phyloP scores from a whole-genome alignment of 2,329 filamentous ascomycete species.

The Huntiella omanensis region DNA sequence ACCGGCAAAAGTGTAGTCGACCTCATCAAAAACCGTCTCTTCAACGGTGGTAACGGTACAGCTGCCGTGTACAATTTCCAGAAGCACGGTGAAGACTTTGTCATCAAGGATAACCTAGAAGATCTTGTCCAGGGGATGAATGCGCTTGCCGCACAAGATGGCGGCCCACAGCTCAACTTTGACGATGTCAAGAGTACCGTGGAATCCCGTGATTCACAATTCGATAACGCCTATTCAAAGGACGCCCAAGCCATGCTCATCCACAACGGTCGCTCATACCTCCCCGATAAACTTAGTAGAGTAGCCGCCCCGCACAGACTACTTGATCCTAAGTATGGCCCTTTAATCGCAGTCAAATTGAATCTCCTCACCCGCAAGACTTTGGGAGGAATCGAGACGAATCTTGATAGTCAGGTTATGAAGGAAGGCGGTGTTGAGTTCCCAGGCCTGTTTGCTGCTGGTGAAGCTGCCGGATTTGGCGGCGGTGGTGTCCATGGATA shows the following conservation, averaged over 20 bases:
- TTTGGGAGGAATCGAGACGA: constrained; percentile 40
- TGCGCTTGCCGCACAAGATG: constrained; percentile 26
- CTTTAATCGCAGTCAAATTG: constrained; percentile 40
- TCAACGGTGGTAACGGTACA: constrained; percentile 30
- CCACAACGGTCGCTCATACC: constrained; percentile 35
- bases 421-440: constrained; percentile 27
- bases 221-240: constrained; percentile 37
- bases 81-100: constrained; percentile 38
- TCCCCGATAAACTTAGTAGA: constrained; percentile 31
- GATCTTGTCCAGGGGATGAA: constrained; percentile 42
- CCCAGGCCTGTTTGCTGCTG: constrained; percentile 38
- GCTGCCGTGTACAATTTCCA: constrained; percentile 37
- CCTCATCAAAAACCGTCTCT: constrained; percentile 28
- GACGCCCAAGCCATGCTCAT: constrained; percentile 45
- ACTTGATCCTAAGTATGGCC: constrained; percentile 34
- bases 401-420: constrained; percentile 37
- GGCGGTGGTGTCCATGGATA: constrained; percentile 45
- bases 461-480: constrained; percentile 41
- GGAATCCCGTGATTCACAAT: constrained; percentile 34
- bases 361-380: constrained; percentile 43
- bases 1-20: constrained; percentile 37
- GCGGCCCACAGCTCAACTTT: constrained; percentile 29
- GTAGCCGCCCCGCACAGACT: constrained; percentile 35
- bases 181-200: constrained; percentile 27
- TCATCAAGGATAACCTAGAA: constrained; percentile 35